Percentiles rank a stretch among this genome's conserved stretches.
phyloP scores from a whole-genome alignment of 1,284 basidiomycete species.

The Malassezia cuniculi region DNA sequence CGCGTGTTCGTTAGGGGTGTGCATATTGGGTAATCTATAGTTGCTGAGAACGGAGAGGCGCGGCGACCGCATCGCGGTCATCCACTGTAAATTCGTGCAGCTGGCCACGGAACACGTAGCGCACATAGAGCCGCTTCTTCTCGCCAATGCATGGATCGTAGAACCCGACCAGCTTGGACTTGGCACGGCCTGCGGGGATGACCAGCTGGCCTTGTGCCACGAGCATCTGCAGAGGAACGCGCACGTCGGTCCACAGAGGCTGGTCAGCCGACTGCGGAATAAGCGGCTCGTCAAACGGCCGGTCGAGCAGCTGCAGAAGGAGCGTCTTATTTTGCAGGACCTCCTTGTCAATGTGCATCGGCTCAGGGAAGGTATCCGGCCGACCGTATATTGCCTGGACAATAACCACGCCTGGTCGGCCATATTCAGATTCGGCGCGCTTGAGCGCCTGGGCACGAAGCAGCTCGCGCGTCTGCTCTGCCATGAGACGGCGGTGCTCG shows the following conservation, averaged over 20 bases:
- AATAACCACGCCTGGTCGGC: slow-evolving; percentile 55
- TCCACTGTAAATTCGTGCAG: slow-evolving; percentile 63
- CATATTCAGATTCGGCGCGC: slow-evolving; percentile 46
- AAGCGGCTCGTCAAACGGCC: not conserved
- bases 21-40: slow-evolving; percentile 1
- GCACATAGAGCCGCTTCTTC: slow-evolving; percentile 57
- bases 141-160: slow-evolving; percentile 60
- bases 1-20: slow-evolving; percentile 66
- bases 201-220: slow-evolving; percentile 65
- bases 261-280: slow-evolving; percentile 1
- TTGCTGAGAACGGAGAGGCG: slow-evolving; percentile 52
- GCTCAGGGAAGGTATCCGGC: slow-evolving; percentile 15
- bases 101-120: slow-evolving; percentile 61
- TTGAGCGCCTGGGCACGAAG: slow-evolving; percentile 47
- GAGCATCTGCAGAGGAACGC: slow-evolving; percentile 65
- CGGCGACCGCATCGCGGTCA: slow-evolving; percentile 58
- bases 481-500: slow-evolving; percentile 52
- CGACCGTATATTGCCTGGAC: slow-evolving; percentile 55
- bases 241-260: slow-evolving; percentile 58
- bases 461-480: slow-evolving; percentile 51
- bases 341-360: not conserved
- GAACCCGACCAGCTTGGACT: slow-evolving; percentile 61
- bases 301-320: not conserved
- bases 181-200: slow-evolving; percentile 59
- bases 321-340: slow-evolving; percentile 2